Evolutionary conservation across 805 yeast species (phyloP).

Genomic region (Candida bentonensis): DNA sequence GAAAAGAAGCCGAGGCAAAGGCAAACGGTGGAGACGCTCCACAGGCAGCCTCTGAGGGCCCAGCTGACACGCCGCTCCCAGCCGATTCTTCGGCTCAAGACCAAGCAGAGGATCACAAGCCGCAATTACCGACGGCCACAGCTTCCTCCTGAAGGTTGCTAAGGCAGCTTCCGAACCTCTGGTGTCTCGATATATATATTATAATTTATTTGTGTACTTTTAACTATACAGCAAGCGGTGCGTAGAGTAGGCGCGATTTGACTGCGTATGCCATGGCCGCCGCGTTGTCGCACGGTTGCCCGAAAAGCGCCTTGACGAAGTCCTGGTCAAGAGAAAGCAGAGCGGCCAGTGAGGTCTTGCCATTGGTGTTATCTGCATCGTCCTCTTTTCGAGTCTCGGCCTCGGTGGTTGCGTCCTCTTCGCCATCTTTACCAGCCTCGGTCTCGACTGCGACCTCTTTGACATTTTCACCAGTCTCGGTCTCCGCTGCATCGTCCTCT

Average conservation of each 20-base stretch:
- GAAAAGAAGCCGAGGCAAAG: conserved; percentile 19
- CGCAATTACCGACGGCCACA: no score
- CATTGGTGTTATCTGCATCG: conserved; percentile 7
- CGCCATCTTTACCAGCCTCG: conserved; percentile 32
- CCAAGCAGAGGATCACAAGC: no score
- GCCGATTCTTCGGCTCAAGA: no score
- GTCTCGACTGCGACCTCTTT: conserved; percentile 6
- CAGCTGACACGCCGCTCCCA: no score
- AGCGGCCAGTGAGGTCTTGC: no score
- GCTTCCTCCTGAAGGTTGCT: no score
- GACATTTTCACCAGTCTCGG: conserved; percentile 5
- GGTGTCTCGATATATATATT: no score
- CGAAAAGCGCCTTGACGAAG: not conserved
- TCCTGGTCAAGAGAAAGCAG: not conserved
- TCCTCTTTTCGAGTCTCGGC: conserved; percentile 36
- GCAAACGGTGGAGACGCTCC: not conserved
- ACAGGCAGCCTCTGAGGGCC: not conserved
- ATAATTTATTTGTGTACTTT: not conserved
- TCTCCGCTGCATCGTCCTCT: conserved; percentile 5
- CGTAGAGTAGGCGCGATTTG: not conserved
- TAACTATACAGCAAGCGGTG: conserved; percentile 1
- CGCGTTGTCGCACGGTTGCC: not conserved
- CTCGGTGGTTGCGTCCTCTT: conserved; percentile 43
- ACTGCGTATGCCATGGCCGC: not conserved
- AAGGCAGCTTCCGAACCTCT: no score